Conservation (phyloP, 2,329 filamentous ascomycete genomes). For the Chalaropsis ovoidea region DNA sequence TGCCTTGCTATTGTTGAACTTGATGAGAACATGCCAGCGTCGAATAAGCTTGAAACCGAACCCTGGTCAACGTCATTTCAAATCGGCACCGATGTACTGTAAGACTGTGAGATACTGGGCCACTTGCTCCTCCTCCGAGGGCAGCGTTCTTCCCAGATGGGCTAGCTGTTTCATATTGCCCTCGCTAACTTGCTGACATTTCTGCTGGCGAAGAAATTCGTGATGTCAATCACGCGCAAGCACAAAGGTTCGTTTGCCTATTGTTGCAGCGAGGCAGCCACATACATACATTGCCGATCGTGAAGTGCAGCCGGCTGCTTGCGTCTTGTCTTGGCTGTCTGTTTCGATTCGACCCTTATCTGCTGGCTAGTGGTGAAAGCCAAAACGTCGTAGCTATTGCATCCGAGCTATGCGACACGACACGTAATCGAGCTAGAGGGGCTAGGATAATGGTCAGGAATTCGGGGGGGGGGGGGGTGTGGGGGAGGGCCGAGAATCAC, state of each 20-base stretch:
- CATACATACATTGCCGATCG: neutral
- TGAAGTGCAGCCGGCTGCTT: neutral
- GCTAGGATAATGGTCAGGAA: neutral
- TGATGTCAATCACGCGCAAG: neutral
- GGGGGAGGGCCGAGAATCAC: neutral
- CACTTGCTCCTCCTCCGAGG: neutral
- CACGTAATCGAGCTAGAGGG: neutral
- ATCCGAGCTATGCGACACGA: neutral
- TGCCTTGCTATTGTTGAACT: neutral
- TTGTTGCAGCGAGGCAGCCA: neutral
- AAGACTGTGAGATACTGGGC: neutral
- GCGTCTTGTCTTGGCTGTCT: neutral
- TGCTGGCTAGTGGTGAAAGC: neutral
- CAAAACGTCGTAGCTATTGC: neutral
- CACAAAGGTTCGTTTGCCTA: neutral
- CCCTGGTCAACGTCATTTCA: slow-evolving; percentile 3
- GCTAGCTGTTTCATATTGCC: neutral
- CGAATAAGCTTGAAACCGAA: slow-evolving; percentile 11
- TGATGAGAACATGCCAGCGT: neutral
- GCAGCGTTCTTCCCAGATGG: too few relatives aligned
- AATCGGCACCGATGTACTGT: neutral
- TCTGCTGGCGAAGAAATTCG: neutral
- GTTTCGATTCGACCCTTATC: neutral
- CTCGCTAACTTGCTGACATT: neutral
- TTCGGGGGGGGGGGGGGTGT: neutral